Percentiles rank a stretch among this genome's conserved stretches.
Evolutionary conservation across 331 rosid species (phyloP).

Genomic region (Phaseolus coccineus): DNA sequence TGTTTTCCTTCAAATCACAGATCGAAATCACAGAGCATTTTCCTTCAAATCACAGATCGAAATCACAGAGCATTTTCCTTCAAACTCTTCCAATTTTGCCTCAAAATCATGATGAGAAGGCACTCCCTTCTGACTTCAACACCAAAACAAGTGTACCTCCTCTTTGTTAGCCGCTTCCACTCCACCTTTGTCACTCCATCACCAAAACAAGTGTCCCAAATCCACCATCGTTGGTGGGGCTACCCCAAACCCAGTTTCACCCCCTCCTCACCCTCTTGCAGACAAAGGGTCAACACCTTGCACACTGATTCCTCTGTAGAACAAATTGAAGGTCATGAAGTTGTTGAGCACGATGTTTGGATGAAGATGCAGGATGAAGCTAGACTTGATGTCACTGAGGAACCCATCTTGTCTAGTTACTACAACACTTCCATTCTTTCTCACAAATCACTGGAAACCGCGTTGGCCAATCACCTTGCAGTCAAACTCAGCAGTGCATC

Average conservation of each 20-base stretch:
- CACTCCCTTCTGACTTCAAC: slow-evolving; percentile 32
- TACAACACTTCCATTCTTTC: slow-evolving; percentile 61
- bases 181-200: slow-evolving; percentile 32
- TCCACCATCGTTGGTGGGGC: slow-evolving; percentile 30
- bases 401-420: slow-evolving; percentile 69
- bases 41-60: neutral
- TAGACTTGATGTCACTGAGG: slow-evolving; percentile 55
- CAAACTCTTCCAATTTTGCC: slow-evolving; percentile 35
- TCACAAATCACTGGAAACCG: slow-evolving; percentile 60
- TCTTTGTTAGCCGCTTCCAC: neutral
- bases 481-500: slow-evolving; percentile 59
- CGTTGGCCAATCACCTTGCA: slow-evolving; percentile 70
- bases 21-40: neutral
- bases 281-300: slow-evolving; percentile 21
- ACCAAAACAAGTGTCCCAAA: slow-evolving; percentile 44
- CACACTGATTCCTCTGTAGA: slow-evolving; percentile 40
- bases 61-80: neutral
- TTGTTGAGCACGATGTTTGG: slow-evolving; percentile 56
- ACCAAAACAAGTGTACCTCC: slow-evolving; percentile 32
- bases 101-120: slow-evolving; percentile 34
- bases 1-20: neutral
- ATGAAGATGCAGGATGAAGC: slow-evolving; percentile 71
- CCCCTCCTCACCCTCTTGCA: slow-evolving; percentile 46
- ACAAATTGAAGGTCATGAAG: neutral
- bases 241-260: slow-evolving; percentile 44